phyloP scores from a whole-genome alignment of 2,329 filamentous ascomycete species.

The Stagonosporopsis vannaccii region DNA sequence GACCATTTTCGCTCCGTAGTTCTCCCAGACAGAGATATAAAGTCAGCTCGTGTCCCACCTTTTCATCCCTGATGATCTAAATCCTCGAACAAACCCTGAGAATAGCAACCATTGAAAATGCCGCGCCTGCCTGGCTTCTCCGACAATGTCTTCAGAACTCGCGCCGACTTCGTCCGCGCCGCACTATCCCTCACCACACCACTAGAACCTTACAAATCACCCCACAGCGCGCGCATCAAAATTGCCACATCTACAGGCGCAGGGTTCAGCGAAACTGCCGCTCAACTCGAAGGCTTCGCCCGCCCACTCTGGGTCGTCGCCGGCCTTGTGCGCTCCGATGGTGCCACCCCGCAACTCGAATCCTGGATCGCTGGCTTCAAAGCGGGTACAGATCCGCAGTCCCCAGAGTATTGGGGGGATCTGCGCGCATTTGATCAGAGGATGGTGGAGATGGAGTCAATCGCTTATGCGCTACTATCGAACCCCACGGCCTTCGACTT shows the following conservation, averaged over 20 bases:
- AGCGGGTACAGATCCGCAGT: slow-evolving; percentile 31
- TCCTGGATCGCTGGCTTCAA: slow-evolving; percentile 22
- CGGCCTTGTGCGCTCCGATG: slow-evolving; percentile 5
- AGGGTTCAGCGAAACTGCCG: slow-evolving; percentile 27
- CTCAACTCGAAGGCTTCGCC: slow-evolving; percentile 31
- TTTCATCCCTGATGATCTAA: too few species aligned
- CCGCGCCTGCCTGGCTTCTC: slow-evolving; percentile 22
- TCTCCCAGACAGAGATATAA: background rate
- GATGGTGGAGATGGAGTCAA: slow-evolving; percentile 60
- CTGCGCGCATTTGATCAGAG: slow-evolving; percentile 54
- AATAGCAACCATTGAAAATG: too few species aligned
- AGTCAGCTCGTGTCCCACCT: background rate
- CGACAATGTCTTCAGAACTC: slow-evolving; percentile 22
- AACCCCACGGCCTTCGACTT: slow-evolving; percentile 46
- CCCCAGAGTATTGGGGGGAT: slow-evolving; percentile 55
- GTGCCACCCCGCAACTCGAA: background rate
- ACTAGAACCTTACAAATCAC: slow-evolving; percentile 24
- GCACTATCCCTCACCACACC: slow-evolving; percentile 19
- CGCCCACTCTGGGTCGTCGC: slow-evolving; percentile 27
- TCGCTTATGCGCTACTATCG: slow-evolving; percentile 54
- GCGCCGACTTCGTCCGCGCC: slow-evolving; percentile 16
- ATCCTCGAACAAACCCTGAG: too few species aligned
- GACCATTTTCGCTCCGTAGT: background rate
- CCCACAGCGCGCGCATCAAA: slow-evolving; percentile 21
- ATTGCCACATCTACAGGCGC: slow-evolving; percentile 25